Evolutionary conservation across 257 asterid genomes (phyloP), one percentile per base, ranked within the genome.

Genomic region (Forsythia suspensa): DNA sequence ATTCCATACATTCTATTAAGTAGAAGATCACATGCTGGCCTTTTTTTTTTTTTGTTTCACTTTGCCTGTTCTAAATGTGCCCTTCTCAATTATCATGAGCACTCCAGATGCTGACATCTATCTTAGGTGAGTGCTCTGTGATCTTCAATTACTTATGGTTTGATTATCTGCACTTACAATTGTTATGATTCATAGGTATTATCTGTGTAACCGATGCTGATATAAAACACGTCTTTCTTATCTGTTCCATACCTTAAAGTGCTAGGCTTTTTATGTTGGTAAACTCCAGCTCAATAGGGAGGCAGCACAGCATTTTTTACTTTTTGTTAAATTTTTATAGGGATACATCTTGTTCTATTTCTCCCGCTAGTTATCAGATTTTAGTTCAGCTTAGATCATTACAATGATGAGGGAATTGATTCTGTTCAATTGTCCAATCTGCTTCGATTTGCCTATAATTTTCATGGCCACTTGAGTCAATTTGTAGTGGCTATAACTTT

Each of bases 401-500:
- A 41, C n/a, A 37, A 68, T 37, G 72, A 13, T 16, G 72, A 68
- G 44, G 11, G 11, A 11, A 41, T 36, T 2, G 21, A 10, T 52
- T 72, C 52, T 59, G 24, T 37, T 29, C 20, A 0, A 48, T 21
- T 41, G 67, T 18, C 71, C 70, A 75, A 61, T 66, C 13, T 29
- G 34, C 65, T 20, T 71, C 61, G 41, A 38, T 3, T 21, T 12
- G 37, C 78, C 57, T 7, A 41, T 46, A 12, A 11, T 59, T 65
- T 79, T 52, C 75, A 82, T 41, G 72, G 11, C 52, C 13, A 37
- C 6, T 13, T 43, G 42, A 79, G 42, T 41, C 37, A 48, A 70
- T 59, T 63, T 52, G 43, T 21, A 70, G 57, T 75, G 75, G 44
- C 63, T 59, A n/a, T 57, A 75, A 77, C 68, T 39, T 69, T 66